These are phyloP conservation scores for Cryptococcus hybrid DNA, from an alignment of 1,284 basidiomycete species.

Conservation along the genomic window DNA sequence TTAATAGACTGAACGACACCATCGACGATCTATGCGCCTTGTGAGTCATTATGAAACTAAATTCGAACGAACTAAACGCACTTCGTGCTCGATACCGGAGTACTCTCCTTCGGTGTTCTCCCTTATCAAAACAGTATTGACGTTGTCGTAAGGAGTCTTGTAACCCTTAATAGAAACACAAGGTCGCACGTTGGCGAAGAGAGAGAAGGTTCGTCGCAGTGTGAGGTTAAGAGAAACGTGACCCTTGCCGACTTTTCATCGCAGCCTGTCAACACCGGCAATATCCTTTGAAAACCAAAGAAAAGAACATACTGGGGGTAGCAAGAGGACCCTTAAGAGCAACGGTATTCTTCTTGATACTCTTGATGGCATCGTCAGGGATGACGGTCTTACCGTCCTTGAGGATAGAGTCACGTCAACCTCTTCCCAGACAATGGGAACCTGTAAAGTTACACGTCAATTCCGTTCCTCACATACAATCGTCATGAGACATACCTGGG, in stretches of 20 bases:
- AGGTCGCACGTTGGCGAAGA: constrained; percentile 98
- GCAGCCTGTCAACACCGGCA: too few species aligned
- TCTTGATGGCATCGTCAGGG: constrained; percentile 85
- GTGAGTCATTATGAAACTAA: background rate
- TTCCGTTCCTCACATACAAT: background rate
- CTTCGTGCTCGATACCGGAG: constrained; percentile 97
- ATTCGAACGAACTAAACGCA: constrained; percentile 4
- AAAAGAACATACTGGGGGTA: constrained; percentile 71
- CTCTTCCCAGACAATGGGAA: constrained; percentile 98
- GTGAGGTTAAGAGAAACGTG: constrained; percentile 99
- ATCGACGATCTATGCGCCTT: constrained; percentile 63
- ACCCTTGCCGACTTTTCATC: constrained; percentile 82
- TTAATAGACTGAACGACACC: constrained; percentile 99
- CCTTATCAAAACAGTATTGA: constrained; percentile 96
- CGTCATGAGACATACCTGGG: constrained; percentile 58
- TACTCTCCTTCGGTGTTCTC: constrained; percentile 99
- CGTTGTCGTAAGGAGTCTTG: constrained; percentile 98
- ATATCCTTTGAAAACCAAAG: too few species aligned
- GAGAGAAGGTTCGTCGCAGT: constrained; percentile 92
- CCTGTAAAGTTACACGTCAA: constrained; percentile 53
- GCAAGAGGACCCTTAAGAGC: constrained; percentile 96
- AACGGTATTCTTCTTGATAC: constrained; percentile 95
- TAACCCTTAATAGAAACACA: constrained; percentile 95
- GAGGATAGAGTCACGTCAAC: constrained; percentile 90
- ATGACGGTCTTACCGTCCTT: constrained; percentile 97